Percentiles rank a stretch among this genome's conserved stretches.
Conservation (phyloP, 164 flowering plant genomes). For the Echeveria elegans region DNA sequence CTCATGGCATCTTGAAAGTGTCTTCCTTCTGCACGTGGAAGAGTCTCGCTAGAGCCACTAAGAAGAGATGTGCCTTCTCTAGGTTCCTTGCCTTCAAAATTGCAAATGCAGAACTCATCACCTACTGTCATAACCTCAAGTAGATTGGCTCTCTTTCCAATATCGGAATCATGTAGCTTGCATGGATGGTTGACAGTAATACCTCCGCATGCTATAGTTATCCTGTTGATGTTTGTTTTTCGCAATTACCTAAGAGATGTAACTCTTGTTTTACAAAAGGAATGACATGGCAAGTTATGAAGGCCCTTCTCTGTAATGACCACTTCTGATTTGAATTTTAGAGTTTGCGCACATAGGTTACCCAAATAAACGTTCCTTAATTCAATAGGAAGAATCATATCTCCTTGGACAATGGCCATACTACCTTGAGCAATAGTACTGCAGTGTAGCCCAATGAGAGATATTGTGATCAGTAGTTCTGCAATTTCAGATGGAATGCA, state of each 20-base stretch:
- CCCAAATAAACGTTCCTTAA: too few species aligned
- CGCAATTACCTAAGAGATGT: slow-evolving; percentile 86
- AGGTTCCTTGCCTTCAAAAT: slow-evolving; percentile 86
- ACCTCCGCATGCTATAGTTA: slow-evolving; percentile 95
- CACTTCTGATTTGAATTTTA: slow-evolving; percentile 83
- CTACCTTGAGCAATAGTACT: too few species aligned
- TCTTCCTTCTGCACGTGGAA: slow-evolving; percentile 90
- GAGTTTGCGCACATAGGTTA: slow-evolving; percentile 57
- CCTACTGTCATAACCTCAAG: slow-evolving; percentile 96
- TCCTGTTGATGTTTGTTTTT: slow-evolving; percentile 88
- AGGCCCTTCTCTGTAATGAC: slow-evolving; percentile 95
- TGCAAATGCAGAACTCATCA: slow-evolving; percentile 82
- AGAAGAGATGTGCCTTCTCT: slow-evolving; percentile 89
- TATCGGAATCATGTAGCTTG: slow-evolving; percentile 93
- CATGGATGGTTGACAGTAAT: slow-evolving; percentile 87
- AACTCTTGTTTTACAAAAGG: slow-evolving; percentile 83
- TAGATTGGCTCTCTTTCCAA: slow-evolving; percentile 85
- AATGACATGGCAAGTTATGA: slow-evolving; percentile 93
- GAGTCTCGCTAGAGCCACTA: slow-evolving; percentile 95
- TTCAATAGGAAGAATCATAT: too few species aligned
- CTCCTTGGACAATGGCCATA: too few species aligned
- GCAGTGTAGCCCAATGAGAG: too few species aligned
- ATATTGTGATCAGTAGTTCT: too few species aligned
- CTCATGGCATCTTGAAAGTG: slow-evolving; percentile 98
- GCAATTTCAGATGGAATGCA: too few species aligned